Evolutionary conservation across 495 filamentous ascomycete species (phyloP).

Genomic region (Aspergillus hancockii): DNA sequence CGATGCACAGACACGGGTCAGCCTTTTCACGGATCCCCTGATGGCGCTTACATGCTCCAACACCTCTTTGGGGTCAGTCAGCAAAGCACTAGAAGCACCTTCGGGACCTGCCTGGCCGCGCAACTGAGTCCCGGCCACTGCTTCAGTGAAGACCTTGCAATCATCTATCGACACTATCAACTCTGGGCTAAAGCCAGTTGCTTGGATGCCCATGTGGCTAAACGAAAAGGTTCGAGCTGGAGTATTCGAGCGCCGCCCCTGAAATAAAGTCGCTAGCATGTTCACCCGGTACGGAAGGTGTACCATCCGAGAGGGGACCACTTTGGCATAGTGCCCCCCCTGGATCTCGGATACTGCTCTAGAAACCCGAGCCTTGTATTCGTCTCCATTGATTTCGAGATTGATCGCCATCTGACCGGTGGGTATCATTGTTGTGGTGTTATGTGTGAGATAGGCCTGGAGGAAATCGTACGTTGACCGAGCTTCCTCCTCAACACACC

Average conservation of each 20-base stretch:
- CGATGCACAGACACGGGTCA: conserved; percentile 13
- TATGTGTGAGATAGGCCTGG: neutral
- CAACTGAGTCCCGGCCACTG: conserved; percentile 20
- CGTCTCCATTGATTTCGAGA: conserved; percentile 2
- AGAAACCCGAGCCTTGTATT: conserved; percentile 11
- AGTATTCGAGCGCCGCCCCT: conserved; percentile 15
- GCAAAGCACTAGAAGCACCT: conserved; percentile 12
- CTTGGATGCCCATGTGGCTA: conserved; percentile 14
- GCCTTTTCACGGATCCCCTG: conserved; percentile 16
- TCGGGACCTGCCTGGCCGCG: conserved; percentile 2
- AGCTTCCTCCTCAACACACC: conserved; percentile 10
- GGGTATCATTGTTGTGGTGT: neutral
- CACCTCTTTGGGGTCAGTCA: conserved; percentile 20
- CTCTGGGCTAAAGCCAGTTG: conserved; percentile 24
- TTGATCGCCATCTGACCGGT: neutral
- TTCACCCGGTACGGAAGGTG: conserved; percentile 12
- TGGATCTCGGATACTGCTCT: conserved; percentile 13
- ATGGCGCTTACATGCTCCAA: conserved; percentile 22
- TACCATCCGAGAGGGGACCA: conserved; percentile 17
- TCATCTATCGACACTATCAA: conserved; percentile 19
- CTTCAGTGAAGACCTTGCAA: conserved; percentile 19
- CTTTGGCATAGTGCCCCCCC: conserved; percentile 18
- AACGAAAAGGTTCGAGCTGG: conserved; percentile 19
- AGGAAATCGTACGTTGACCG: neutral
- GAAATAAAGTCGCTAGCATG: conserved; percentile 20